Evolutionary conservation across 139 green algal genomes (phyloP), one percentile per base, ranked within the genome.

Genomic region (Closterium sp.): DNA sequence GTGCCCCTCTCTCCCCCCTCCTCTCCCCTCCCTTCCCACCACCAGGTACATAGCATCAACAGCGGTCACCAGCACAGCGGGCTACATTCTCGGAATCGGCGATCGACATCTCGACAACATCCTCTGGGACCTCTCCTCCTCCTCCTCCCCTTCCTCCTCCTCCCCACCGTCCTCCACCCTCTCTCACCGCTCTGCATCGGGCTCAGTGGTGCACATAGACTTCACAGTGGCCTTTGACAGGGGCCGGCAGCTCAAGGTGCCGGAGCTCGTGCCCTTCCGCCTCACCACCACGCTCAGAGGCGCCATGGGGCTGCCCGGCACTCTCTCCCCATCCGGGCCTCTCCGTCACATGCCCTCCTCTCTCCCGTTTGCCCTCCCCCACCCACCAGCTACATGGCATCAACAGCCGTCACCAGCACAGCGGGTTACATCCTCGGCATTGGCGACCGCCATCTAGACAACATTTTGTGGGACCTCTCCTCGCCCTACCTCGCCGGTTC

Each of bases 61-160:
- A 38, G 97, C 96, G 0, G 92, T 96, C 13, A 97, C 96, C 87
- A 97, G 96, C 95, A 95, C 98, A 73, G 91, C 98, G 79, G 97
- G 97, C 27, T 96, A 97, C 92, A 90, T 99, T 89, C 88, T 99
- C n/a, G 97, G 97, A 0, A 92, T 99, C 34, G 97, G 97, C 0
- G 97, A 99, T 94, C 95, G 97, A 28, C 97, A 99, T 89, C 89
- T 98, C 86, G 97, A 98, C 95, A 99, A 99, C 95, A 96, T 99
- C 32, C 95, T 99, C 93, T 93, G 98, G 31, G 96, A 98, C 34
- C 10, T 93, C 4, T n/a, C 24, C 27, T 31, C 28, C 87, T 5
- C 62, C 62, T 24, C 50, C 50, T 70, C 50, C 50, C 21, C 50
- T 10, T 24, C 92, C 9, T 42, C 34, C 34, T 42, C 34, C 9